A percentile compares a stretch with the other conserved stretches of the same genome.
Conservation (phyloP, 192 early-diverging fungal species). For the Chytriomyces confervae region DNA sequence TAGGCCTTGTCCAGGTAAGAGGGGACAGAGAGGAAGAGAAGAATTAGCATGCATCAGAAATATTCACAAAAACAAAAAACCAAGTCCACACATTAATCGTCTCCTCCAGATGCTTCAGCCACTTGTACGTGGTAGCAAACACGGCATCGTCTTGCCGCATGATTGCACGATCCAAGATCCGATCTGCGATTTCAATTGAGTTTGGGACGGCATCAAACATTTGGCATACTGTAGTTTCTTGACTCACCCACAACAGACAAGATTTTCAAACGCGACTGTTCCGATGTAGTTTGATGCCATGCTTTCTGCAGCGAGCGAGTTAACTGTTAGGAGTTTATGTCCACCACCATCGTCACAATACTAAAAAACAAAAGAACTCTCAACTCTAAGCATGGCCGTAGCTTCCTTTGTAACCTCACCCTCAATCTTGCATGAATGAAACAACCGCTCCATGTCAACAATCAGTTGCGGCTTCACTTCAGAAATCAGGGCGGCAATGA, state of each 20-base stretch:
- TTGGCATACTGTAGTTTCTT: no score
- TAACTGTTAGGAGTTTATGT: no score
- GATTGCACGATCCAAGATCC: constrained; percentile 37
- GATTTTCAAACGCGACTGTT: constrained; percentile 35
- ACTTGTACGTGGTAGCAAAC: constrained; percentile 37
- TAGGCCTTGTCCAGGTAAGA: constrained; percentile 24
- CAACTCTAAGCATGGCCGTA: constrained; percentile 28
- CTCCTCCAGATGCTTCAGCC: constrained; percentile 47
- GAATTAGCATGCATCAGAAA: no score
- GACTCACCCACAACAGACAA: constrained; percentile 26
- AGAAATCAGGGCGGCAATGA: constrained; percentile 34
- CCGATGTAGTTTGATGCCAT: constrained; percentile 39
- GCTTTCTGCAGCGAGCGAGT: constrained; percentile 8
- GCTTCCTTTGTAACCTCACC: constrained; percentile 44
- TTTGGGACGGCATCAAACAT: no score
- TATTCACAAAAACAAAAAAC: not conserved
- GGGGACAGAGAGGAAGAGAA: not conserved
- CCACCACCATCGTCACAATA: no score
- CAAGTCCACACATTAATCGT: constrained; percentile 17
- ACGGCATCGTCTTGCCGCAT: constrained; percentile 43
- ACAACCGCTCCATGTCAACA: constrained; percentile 47
- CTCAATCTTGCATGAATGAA: constrained; percentile 49
- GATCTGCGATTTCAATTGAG: constrained; percentile 15
- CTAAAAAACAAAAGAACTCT: not conserved
- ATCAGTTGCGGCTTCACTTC: constrained; percentile 30